Base-by-base conservation (phyloP, 2,329 filamentous ascomycete genomes). In the Aspergillus pseudoglaucus region DNA sequence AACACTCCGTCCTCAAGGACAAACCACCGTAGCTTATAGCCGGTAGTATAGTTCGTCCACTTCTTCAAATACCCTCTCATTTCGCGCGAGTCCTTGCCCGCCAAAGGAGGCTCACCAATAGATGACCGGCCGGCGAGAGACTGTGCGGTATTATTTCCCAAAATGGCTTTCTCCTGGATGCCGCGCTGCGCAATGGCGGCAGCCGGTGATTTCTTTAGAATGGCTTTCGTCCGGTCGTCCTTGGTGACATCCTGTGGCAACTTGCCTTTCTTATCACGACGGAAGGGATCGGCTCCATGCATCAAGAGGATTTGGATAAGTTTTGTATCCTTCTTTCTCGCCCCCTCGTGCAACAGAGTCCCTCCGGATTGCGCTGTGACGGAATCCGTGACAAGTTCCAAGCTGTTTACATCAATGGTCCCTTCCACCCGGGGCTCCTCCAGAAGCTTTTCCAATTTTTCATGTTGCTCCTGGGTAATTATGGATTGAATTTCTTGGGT, bases 51-150 rank as follows among this genome's bases (percentile, higher is more conserved):
- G 66, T 98, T 98, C 42, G 93, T 98, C 93, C 93, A 98, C 68
- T 98, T 98, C 73, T 96, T 97, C 48, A 98, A 76, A 66, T 97
- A 98, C 6, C 93, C 93, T 73, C 95, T 96, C 88, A 98, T 97
- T 70, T 97, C 91, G 42, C 90, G 81, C 15, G 88, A 87, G 63
- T 98, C 93, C 56, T 91, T 90, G 14, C 87, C 85, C 22, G 86
- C 87, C 49, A 81, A 68, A 14, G 76, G 73, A 43, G 68, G 67
- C 33, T 83, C 80, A 1, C 67, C 68, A n/a, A 61, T 56, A 10
- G 68, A 68, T 32, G 59, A 55, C 27, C 68, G 63, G 3, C 63
- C 68, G 17, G 80, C 74, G 55, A 87, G 80, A 8, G 78, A 75
- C 14, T 83, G 75, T 22, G 80, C 74, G 12, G 75, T 66, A 52